Evolutionary conservation across 495 filamentous ascomycete species (phyloP), one percentile per base, ranked within the genome.

Genomic region (Tuber microsphaerosporum): DNA sequence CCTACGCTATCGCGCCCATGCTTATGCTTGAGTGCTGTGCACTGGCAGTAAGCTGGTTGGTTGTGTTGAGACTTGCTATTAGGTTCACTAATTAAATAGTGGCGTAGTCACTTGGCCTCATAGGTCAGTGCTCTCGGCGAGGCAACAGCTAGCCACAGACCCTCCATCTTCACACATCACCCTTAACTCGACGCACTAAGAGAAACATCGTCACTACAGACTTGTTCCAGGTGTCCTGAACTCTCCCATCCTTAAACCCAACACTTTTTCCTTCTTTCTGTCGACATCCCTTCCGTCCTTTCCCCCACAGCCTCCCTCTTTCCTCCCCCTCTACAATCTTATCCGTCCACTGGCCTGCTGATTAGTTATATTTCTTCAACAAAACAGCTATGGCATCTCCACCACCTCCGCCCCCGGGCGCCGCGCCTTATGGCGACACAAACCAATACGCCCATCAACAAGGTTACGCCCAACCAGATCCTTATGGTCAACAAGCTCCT

Each of bases 401-500:
- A 74, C 80, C 80, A 69, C 80, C 77, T 46, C 77, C 78, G 46
- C 78, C 79, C 75, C 81, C 77, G 61, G 74, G 76, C 42, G 73
- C 79, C 51, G 71, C 73, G 20, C 81, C 78, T 56, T 83, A 83
- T 70, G 74, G 78, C 43, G 76, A 83, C 45, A 78, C 81, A 61
- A 79, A 83, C 74, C 44, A 76, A 75, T 74, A 83, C 45, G 77
- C 74, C 42, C 74, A 79, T 19, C 80, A 76, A 42, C 77, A 79
- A 37, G 42, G 73, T 12, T 76, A 81, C 42, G 79, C 56, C 26
- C 81, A 81, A 56, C 70, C 81, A 19, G 81, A 83, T 69, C 81
- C 72, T 26, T 89, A 90, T 80, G 85, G 86, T 84, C 86, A 88
- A 75, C 86, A 91, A 83, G 87, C 86, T 83, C 84, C 86, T 75